phyloP scores from a whole-genome alignment of 371 early-diverging fungal species.

The Lichtheimia hyalospora region DNA sequence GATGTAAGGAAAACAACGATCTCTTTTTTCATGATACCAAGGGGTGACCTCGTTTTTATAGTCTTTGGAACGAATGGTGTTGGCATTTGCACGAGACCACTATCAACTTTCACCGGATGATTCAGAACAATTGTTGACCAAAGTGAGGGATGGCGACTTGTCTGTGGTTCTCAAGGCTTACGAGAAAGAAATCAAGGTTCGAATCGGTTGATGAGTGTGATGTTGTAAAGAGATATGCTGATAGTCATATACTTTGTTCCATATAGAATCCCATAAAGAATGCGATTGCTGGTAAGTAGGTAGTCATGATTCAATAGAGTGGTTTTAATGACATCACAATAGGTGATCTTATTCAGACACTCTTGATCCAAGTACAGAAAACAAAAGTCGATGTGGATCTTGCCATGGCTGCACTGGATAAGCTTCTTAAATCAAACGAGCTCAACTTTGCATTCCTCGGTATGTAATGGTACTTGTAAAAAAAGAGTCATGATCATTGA shows the following conservation, averaged over 20 bases:
- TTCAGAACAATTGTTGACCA: conserved; percentile 31
- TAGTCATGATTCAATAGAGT: conserved; percentile 40
- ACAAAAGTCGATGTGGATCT: conserved; percentile 90
- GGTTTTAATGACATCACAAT: not conserved
- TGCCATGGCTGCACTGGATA: conserved; percentile 92
- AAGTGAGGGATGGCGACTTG: conserved; percentile 78
- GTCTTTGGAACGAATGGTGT: conserved; percentile 89
- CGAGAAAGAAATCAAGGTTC: conserved; percentile 75
- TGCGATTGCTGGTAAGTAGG: conserved; percentile 40
- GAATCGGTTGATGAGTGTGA: not conserved
- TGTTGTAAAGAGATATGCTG: not conserved
- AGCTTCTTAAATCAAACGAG: conserved; percentile 91
- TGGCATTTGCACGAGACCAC: conserved; percentile 74
- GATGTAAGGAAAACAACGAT: conserved; percentile 45
- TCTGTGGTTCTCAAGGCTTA: conserved; percentile 77
- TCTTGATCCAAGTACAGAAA: conserved; percentile 91
- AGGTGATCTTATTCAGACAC: conserved; percentile 80
- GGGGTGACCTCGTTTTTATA: conserved; percentile 15
- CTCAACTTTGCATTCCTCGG: conserved; percentile 91
- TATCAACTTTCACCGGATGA: conserved; percentile 43
- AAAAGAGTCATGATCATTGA: not conserved
- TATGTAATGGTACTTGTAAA: conserved; percentile 4
- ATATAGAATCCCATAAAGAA: conserved; percentile 59
- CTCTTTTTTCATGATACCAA: not conserved
- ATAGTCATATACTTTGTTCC: not conserved